Base-by-base conservation (phyloP, 352 stramenopile genomes). In the Pythium dissotocum region DNA sequence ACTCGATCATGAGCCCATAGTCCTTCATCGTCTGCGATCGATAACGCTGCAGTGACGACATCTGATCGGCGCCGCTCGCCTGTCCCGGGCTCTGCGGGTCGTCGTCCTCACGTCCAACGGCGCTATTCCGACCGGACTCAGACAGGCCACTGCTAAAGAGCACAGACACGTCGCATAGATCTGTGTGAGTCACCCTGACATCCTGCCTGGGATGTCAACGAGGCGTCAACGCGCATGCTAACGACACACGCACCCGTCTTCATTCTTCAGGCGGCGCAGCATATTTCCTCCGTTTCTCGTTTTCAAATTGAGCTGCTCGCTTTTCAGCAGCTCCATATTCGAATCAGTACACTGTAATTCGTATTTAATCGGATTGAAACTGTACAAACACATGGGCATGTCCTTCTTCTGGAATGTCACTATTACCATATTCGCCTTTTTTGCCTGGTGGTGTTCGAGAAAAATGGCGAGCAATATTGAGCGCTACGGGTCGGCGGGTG, bases 1-100 rank as follows among this genome's bases (percentile, higher is more conserved):
- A 99, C 83, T 99, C 97, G 74, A 99, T 98, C 70, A 97, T 98
- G 7, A 99, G 88, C 6, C 97, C 97, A 71, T 98, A 99, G 70
- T 98, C 95, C 60, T 93, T 93, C 85, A 95, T 95, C 9, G 87
- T 95, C 69, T 95, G 85, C 36, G 85, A 91, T 12, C 87, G 82
- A 60, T 95, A 95, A 51, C 84, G 85, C 67, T 95, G 87, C 49
- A 95, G 76, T 32, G 85, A 93, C 58, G 87, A 88, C 82, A 95
- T 91, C 58, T 87, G 82, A 42, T 86, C 74, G 10, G 69, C 53
- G n/a, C 76, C 66, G 38, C 42, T 77, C 18, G 68, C 46, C 33
- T 55, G 49, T 30, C 70, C 38, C 30, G 61, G 61, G n/a, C 73
- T 67, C 30, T 61, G 18, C 40, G n/a, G 7, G 38, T 62, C 58